Base-by-base conservation (phyloP, 352 stramenopile species). In the Phytophthora fragariae region DNA sequence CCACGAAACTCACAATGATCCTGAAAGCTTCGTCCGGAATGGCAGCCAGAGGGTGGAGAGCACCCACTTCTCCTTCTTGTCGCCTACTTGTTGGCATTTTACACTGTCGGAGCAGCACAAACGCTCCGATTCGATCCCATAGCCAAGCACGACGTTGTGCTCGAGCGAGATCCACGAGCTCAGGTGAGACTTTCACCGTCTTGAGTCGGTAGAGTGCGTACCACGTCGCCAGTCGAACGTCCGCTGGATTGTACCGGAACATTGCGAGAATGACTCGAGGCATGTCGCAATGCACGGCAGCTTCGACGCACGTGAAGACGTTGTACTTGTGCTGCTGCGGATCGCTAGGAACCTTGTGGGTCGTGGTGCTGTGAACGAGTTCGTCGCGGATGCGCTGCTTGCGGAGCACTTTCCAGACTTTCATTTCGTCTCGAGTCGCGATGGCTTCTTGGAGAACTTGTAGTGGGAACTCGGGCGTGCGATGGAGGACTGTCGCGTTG, bases 241-340 rank as follows among this genome's bases (percentile, higher is more conserved):
- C 61, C 0, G 0, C 19, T 0, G 55, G 52, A 46, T 77, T 77
- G 24, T 72, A 65, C 9, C 35, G 41, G 11, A 72, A 44, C 68
- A 80, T 70, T 15, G 39, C 53, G 9, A 69, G 9, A 10, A 80
- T 39, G 37, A 75, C 60, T 0, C 17, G 21, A 11, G 50, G 49
- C 56, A 77, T 54, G 5, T 57, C 44, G 49, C 33, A 12, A 29
- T 60, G 53, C 15, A 77, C 33, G 3, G 69, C 73, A 2, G 73
- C 47, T 21, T 74, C 47, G 17, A 80, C 69, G 46, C 68, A 77
- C 49, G 73, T 72, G 69, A 70, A 74, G 41, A 77, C 50, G 52
- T 75, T 70, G 65, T 50, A 70, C 52, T 77, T 77, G 21, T 67
- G 53, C 53, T 74, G 63, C 27, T 71, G 46, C 7, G 68, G 50